Evolutionary conservation across 352 stramenopile genomes (phyloP).

Genomic region (Phytophthora constricta): DNA sequence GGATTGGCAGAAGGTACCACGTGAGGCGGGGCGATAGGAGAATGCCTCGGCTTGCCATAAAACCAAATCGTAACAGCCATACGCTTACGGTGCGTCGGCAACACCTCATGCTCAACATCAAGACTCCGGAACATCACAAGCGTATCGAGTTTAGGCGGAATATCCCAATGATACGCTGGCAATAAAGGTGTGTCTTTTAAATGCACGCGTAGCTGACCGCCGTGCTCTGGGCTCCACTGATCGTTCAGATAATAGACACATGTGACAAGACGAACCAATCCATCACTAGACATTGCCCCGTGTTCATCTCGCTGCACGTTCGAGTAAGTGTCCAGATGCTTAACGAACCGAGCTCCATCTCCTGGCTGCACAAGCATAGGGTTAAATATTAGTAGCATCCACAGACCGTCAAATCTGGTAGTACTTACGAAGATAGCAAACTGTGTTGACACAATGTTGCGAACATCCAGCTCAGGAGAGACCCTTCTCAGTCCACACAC

Average conservation of each 20-base stretch:
- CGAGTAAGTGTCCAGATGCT: conserved; percentile 73
- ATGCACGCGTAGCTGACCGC: conserved; percentile 76
- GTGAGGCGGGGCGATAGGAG: background rate
- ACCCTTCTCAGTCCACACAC: conserved; percentile 63
- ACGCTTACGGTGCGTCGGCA: conserved; percentile 82
- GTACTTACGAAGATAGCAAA: conserved; percentile 77
- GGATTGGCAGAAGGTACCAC: background rate
- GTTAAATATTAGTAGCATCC: conserved; percentile 5
- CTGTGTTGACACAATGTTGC: conserved; percentile 77
- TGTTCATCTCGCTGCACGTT: conserved; percentile 40
- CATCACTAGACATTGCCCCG: conserved; percentile 10
- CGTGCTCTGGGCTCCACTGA: conserved; percentile 62
- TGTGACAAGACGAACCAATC: conserved; percentile 69
- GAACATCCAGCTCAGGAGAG: conserved; percentile 55
- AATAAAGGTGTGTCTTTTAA: conserved; percentile 30
- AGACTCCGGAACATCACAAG: conserved; percentile 93
- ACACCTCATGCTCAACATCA: conserved; percentile 91
- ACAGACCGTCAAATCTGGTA: background rate
- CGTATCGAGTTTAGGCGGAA: conserved; percentile 85
- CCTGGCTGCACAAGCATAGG: conserved; percentile 48
- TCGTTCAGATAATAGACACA: conserved; percentile 90
- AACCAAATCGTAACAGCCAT: conserved; percentile 96
- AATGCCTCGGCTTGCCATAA: conserved; percentile 62
- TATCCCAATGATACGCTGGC: conserved; percentile 57
- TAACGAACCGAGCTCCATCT: conserved; percentile 71